phyloP scores from a whole-genome alignment of 2,329 filamentous ascomycete species.

The Penicillium expansum region DNA sequence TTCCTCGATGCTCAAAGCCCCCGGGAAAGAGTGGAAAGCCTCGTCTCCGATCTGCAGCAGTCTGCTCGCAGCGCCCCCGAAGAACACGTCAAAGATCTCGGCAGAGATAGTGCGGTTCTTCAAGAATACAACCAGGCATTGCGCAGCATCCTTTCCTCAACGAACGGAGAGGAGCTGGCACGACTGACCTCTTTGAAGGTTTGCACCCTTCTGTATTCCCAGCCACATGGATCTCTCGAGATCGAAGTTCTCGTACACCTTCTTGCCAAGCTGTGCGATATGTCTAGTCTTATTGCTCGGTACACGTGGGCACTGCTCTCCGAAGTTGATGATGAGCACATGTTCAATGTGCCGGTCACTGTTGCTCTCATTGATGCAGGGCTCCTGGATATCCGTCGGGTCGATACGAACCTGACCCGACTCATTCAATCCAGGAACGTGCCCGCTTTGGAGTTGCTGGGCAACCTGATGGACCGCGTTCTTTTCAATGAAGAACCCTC shows the following conservation, averaged over 20 bases:
- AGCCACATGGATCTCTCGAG: conserved; percentile 55
- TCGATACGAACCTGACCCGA: conserved; percentile 71
- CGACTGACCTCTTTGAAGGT: conserved; percentile 56
- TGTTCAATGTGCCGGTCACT: conserved; percentile 62
- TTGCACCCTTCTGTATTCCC: conserved; percentile 56
- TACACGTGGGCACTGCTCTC: conserved; percentile 50
- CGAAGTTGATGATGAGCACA: conserved; percentile 57
- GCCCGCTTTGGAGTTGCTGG: conserved; percentile 74
- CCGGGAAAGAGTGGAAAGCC: conserved; percentile 53
- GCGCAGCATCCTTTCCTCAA: conserved; percentile 52
- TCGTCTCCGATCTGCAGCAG: conserved; percentile 58
- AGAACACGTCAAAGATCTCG: conserved; percentile 57
- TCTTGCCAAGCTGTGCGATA: conserved; percentile 59
- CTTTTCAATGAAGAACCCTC: conserved; percentile 74
- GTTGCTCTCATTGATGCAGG: conserved; percentile 59
- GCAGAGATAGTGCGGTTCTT: conserved; percentile 54
- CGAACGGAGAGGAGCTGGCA: conserved; percentile 57
- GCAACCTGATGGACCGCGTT: conserved; percentile 72
- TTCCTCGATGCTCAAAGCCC: conserved; percentile 56
- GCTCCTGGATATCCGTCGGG: conserved; percentile 60
- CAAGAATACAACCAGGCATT: conserved; percentile 59
- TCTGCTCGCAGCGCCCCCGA: conserved; percentile 56
- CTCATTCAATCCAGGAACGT: conserved; percentile 69
- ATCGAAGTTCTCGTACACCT: conserved; percentile 63
- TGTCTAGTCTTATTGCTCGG: conserved; percentile 57